Conservation (phyloP, 176 grass and related monocot genomes). For the Cymbopogon citratus region DNA sequence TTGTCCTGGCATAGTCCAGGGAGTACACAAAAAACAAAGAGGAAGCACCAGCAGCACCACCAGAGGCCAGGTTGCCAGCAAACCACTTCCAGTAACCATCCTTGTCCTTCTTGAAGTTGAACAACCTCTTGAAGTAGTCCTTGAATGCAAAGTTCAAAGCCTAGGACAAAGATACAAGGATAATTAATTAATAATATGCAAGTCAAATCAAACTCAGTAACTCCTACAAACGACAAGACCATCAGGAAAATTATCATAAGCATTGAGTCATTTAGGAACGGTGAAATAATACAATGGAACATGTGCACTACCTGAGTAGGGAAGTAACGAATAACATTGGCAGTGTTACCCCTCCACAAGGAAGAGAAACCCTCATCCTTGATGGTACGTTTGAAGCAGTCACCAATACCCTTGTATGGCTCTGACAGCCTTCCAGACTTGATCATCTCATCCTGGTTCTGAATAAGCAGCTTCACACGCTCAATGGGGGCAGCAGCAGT, state of each 20-base stretch:
- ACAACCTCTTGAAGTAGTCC: conserved; percentile 97
- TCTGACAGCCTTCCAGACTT: conserved; percentile 79
- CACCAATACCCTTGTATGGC: conserved; percentile 91
- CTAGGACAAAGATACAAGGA: conserved; percentile 10
- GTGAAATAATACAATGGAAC: too few relatives aligned
- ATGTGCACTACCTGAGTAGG: conserved; percentile 65
- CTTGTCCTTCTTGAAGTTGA: conserved; percentile 91
- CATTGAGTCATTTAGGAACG: not conserved
- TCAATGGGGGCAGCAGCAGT: conserved; percentile 94
- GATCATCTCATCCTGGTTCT: conserved; percentile 99
- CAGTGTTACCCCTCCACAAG: conserved; percentile 87
- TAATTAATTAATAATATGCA: not conserved
- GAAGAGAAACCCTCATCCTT: conserved; percentile 70
- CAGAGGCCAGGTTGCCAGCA: conserved; percentile 87
- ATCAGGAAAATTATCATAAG: not conserved
- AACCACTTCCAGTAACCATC: conserved; percentile 99
- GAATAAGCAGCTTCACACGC: conserved; percentile 88
- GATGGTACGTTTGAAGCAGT: conserved; percentile 81
- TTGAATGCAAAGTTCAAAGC: conserved; percentile 98
- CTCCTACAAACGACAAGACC: not conserved
- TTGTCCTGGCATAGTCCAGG: conserved; percentile 85
- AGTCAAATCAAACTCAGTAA: not conserved
- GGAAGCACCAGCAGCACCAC: conserved; percentile 90
- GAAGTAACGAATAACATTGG: conserved; percentile 94
- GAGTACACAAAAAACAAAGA: conserved; percentile 89